These are phyloP conservation scores for Naumovozyma baii DNA, from an alignment of 805 yeast genomes.

Conservation along the genomic window DNA sequence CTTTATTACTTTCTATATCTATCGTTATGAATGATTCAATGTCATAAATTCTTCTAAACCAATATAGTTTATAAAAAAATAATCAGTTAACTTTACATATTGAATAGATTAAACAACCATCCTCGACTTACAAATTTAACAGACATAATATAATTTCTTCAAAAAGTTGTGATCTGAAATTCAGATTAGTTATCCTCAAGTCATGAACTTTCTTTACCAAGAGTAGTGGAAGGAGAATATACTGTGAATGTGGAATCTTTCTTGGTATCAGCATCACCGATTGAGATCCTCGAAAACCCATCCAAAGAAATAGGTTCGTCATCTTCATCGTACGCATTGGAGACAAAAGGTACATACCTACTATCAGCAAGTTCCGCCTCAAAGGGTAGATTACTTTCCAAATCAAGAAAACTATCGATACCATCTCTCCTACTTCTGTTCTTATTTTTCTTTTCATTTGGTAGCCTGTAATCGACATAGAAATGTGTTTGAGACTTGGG, in stretches of 20 bases:
- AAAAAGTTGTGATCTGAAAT: too few relatives aligned
- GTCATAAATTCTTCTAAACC: too few relatives aligned
- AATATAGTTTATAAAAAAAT: too few relatives aligned
- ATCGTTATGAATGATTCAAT: too few relatives aligned
- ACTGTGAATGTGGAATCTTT: too few relatives aligned
- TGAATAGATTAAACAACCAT: too few relatives aligned
- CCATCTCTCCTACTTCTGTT: constrained; percentile 1
- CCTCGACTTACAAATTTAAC: too few relatives aligned
- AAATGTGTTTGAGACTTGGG: constrained; percentile 7
- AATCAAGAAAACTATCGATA: neutral
- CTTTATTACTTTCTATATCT: too few relatives aligned
- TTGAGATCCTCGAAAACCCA: constrained; percentile 7
- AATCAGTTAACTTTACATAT: too few relatives aligned
- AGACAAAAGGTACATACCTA: constrained; percentile 8
- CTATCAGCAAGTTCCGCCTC: constrained; percentile 2
- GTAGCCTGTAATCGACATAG: constrained; percentile 19
- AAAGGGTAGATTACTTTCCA: neutral
- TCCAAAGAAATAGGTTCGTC: constrained; percentile 7
- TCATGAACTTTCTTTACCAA: neutral
- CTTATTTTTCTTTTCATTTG: constrained; percentile 8
- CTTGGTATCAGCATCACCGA: neutral
- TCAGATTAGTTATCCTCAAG: too few relatives aligned
- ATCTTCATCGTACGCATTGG: constrained; percentile 7
- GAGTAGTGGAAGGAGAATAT: neutral
- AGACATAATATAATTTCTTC: too few relatives aligned